Evolutionary conservation across 805 yeast genomes (phyloP), one percentile per base, ranked within the genome.

Genomic region (Candida mattraensis): DNA sequence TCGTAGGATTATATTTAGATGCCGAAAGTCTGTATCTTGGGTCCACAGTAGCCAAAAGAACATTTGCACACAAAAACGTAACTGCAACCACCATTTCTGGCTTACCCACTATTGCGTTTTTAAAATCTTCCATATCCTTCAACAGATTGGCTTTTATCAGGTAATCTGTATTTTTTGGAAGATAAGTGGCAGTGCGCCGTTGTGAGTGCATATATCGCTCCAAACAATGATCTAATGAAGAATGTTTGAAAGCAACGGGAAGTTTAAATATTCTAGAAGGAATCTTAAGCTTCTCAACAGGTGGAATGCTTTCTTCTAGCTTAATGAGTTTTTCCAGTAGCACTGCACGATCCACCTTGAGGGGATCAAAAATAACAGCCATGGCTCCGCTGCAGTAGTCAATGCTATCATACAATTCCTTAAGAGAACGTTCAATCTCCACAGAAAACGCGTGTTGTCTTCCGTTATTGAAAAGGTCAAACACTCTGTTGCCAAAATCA

Each of bases 31-130:
- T 76, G 51, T 88, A 96, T 53, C 97, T 80, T 40, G 99, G 99
- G 61, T 93, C 98, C 49, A 91, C 76, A 25, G 97, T 97, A 47
- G 89, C 95, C 2, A 97, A 97, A 69, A 97, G 88, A 19, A 98
- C 97, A 3, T 98, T 96, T 33, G 98, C 97, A 48, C 91, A 72
- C 66, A 89, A 89, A 18, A 91, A 98, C 63, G 91, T 98, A 58
- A 98, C 98, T 32, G 89, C 76, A 37, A 98, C 98, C 45, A 91
- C 69, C 6, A 91, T 97, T 66, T 91, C 70, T 69, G 83, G 91
- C 56, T 87, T 73, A 4, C 96, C 97, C 30, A 83, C 67, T 66
- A 87, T 91, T 57, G 91, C 63, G 81, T 88, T 79, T 49, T 86
- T 84, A 45, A 80, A 71, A 33, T 91, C 89, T 36, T 78, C 84